Evolutionary conservation across 768 basidiomycete genomes (phyloP), one percentile per base, ranked within the genome.

Genomic region (Rhodocollybia butyracea): DNA sequence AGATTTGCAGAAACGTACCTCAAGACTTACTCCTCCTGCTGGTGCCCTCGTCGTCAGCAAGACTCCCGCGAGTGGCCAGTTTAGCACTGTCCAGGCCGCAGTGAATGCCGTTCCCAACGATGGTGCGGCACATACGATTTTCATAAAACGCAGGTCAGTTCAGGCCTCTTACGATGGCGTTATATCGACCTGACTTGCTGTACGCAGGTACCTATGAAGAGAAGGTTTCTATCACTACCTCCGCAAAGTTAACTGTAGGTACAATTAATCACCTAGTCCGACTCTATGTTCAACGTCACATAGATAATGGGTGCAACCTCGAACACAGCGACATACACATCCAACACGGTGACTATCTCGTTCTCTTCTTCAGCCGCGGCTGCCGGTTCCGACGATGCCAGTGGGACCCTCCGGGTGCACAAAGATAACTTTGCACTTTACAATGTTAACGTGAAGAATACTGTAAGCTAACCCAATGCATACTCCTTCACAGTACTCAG

Each of bases 401-500:
- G 63, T 17, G 70, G 68, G 0, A 70, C 70, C 15, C 60, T 72
- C 13, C 63, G 68, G 13, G 62, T 70, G 17, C 65, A 70, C 54
- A 66, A 66, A 31, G 63, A 68, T 46, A 62, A 68, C 40, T 68
- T 70, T 31, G 57, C 61, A n/a, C 34, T 70, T 36, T 70, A 70
- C 54, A 70, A 72, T 50, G 57, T 70, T 7, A 65, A 72, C 51
- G 59, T 72, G 40, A 57, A 61, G 38, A 72, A 72, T 29, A 70
- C 66, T 17, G 63, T 64, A 47, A 38, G 59, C 54, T 13, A 10
- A 24, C 24, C 17, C 21, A 21, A 17, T 39, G 34, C 10, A 6
- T 41, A 34, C 3, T 41, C 40, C 12, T 21, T 27, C 24, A 26
- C 2, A 17, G 4, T 17, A 30, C n/a, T n/a, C n/a, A n/a, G n/a